Base-by-base conservation (phyloP, 164 flowering plant species). In the Malania oleifera region DNA sequence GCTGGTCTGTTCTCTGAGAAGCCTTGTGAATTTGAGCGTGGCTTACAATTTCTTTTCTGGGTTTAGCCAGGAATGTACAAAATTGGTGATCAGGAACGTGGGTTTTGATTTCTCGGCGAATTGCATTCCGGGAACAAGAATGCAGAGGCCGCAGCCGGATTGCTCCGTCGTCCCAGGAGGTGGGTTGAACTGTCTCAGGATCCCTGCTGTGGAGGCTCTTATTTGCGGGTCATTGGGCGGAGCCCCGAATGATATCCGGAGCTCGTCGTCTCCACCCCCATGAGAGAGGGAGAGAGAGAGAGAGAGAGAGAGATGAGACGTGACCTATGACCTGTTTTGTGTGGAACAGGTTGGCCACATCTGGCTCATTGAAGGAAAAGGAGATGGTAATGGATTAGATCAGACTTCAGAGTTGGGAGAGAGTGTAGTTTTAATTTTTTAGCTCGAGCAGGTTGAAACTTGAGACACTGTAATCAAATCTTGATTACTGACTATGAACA, bases 21-120 rank as follows among this genome's bases (percentile, higher is more conserved):
- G 72, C 65, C 70, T 93, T 7, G 18, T 74, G 58, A 84, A 89
- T 74, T 68, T 89, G 46, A 85, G 86, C 5, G 82, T 86, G 24
- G 68, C 95, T 17, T 81, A 69, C 71, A 93, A 93, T 76, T 89
- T 89, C 81, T 81, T 93, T 52, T 86, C 98, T 49, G 97, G 97
- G 81, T 75, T 84, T 52, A 66, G 76, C 53, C 86, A 72, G 44
- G 83, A 80, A 18, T 93, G 98, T 48, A 19, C 61, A 12, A 81
- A 70, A 50, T 43, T 79, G 71, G 65, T 49, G 23, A 65, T 61
- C 51, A 76, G 82, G 24, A 74, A 73, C 64, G 73, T 73, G 57
- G 95, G 89, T 7, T 83, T 90, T 56, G 92, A 87, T 78, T 77
- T 90, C 69, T 70, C 90, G 2, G 61, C 41, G 18, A 90, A 90